Percentiles rank a stretch among this genome's conserved stretches.
Evolutionary conservation across 1,139 yeast genomes (phyloP).

Genomic region (Candida albicans): DNA sequence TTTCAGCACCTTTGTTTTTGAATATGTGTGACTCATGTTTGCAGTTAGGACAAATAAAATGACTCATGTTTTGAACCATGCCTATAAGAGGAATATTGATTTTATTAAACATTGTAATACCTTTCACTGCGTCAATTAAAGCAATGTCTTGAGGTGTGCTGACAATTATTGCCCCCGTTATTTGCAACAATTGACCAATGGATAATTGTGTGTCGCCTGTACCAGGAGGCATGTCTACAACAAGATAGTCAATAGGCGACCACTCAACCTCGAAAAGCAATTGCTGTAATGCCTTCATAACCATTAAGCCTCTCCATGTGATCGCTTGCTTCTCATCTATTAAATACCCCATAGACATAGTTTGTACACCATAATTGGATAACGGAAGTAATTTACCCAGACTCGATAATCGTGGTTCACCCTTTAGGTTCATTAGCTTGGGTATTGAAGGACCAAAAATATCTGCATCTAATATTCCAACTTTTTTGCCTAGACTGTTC

Average conservation of each 20-base stretch:
- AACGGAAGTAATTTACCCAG: conserved; percentile 65
- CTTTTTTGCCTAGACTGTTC: conserved; percentile 52
- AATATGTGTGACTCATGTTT: conserved; percentile 72
- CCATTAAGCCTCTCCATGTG: conserved; percentile 87
- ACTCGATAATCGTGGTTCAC: conserved; percentile 60
- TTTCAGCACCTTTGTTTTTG: conserved; percentile 64
- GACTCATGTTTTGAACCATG: conserved; percentile 82
- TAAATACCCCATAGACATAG: conserved; percentile 90
- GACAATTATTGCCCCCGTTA: conserved; percentile 80
- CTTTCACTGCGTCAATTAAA: conserved; percentile 75
- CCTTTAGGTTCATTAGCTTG: conserved; percentile 59
- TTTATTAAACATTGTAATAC: conserved; percentile 74
- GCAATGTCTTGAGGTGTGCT: conserved; percentile 91
- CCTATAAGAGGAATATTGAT: conserved; percentile 77
- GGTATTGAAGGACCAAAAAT: conserved; percentile 86
- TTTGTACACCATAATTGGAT: conserved; percentile 73
- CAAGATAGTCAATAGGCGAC: conserved; percentile 68
- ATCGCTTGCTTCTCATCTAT: conserved; percentile 69
- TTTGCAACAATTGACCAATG: conserved; percentile 70
- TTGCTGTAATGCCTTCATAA: conserved; percentile 85
- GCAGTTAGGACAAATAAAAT: conserved; percentile 74
- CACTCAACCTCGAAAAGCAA: conserved; percentile 78
- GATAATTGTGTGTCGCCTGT: conserved; percentile 89
- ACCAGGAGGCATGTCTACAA: conserved; percentile 89
- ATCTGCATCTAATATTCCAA: conserved; percentile 78